phyloP scores from a whole-genome alignment of 1,139 yeast species.

The Suhomyces ambrosiae region DNA sequence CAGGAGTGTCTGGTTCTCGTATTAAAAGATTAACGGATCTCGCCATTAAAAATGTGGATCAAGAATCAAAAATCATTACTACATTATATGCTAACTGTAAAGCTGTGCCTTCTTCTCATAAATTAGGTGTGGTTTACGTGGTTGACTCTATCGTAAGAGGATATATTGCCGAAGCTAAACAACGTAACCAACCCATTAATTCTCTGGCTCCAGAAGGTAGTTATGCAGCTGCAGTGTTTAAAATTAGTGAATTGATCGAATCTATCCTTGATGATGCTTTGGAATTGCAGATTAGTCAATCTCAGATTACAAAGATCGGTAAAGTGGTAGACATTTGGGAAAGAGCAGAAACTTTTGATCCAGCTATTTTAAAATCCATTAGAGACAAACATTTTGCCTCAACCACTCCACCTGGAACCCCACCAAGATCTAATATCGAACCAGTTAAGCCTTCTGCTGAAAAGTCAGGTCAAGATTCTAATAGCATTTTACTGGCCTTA shows the following conservation, averaged over 20 bases:
- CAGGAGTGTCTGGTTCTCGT: slow-evolving; percentile 95
- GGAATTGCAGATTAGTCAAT: slow-evolving; percentile 50
- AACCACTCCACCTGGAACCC: slow-evolving; percentile 61
- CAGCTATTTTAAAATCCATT: slow-evolving; percentile 54
- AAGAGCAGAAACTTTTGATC: slow-evolving; percentile 75
- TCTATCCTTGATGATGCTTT: slow-evolving; percentile 62
- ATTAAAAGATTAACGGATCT: slow-evolving; percentile 81
- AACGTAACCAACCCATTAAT: slow-evolving; percentile 47
- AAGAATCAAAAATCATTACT: slow-evolving; percentile 61
- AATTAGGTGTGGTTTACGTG: slow-evolving; percentile 87
- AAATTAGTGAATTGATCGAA: slow-evolving; percentile 59
- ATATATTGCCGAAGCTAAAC: slow-evolving; percentile 73
- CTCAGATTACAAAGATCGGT: slow-evolving; percentile 69
- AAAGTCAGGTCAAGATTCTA: slow-evolving; percentile 45
- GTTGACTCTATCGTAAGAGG: slow-evolving; percentile 91
- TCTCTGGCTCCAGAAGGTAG: slow-evolving; percentile 68
- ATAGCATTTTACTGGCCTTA: slow-evolving; percentile 64
- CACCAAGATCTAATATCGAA: slow-evolving; percentile 40
- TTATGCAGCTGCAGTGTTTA: slow-evolving; percentile 70
- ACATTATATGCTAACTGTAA: slow-evolving; percentile 69
- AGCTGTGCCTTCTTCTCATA: slow-evolving; percentile 76
- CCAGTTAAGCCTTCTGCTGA: slow-evolving; percentile 25
- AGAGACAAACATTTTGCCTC: slow-evolving; percentile 61
- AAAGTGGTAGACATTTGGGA: slow-evolving; percentile 94
- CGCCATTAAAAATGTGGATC: slow-evolving; percentile 68